Base-by-base conservation (phyloP, 805 yeast species). In the Metschnikowia kofuensis region DNA sequence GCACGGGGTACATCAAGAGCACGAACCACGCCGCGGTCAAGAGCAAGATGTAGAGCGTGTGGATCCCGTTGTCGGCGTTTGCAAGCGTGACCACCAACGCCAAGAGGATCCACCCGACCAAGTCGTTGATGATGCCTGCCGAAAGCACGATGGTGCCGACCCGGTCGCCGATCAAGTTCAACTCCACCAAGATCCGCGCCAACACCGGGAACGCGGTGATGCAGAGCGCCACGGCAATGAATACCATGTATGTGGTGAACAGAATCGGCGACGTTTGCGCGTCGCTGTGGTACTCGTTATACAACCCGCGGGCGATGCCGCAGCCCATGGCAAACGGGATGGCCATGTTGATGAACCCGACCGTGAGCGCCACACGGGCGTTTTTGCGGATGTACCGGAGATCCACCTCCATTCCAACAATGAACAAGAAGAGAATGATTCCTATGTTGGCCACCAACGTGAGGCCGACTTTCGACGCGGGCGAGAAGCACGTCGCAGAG, bases 171-270 rank as follows among this genome's bases (percentile, higher is more conserved):
- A 85, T 76, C 51, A 87, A 71, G 54, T 87, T 76, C 53, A 87
- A 72, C 60, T 87, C 92, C 6, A 89, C 83, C 54, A 87, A 68
- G 28, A 87, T 87, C 61, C 95, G 80, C 1, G 88, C 92, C 52
- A 87, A 67, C 2, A 87, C 96, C 0, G 96, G 96, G 64, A 87
- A 84, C 0, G 96, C 96, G 3, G 96, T 87, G 55, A 87, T 85
- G 53, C 92, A 82, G 75, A 87, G 76, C 2, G 96, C 92, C 11
- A 85, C 89, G 2, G 92, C 91, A 44, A 87, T 83, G 57, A 87
- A 87, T 10, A 87, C 87, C 85, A 84, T 82, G 57, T 76, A 87
- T 0, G 89, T 85, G 12, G 91, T 83, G 61, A 86, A 87, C 46
- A 81, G 72, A 34, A 83, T 72, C 5, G 64, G 61, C 27, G 35